phyloP scores from a whole-genome alignment of 371 early-diverging fungal genomes.

The Rhizomucor miehei region DNA sequence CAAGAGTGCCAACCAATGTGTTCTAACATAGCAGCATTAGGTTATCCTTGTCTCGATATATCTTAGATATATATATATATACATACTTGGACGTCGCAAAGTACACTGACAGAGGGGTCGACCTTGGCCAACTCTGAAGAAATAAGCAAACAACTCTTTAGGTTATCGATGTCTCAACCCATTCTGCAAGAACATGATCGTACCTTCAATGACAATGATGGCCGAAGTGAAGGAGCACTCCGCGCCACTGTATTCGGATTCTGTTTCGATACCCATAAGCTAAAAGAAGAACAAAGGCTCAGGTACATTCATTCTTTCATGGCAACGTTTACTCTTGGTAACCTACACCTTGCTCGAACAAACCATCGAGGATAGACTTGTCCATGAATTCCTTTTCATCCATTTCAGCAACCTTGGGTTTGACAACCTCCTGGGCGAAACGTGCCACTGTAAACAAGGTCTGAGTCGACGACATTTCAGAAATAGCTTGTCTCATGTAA shows the following conservation, averaged over 20 bases:
- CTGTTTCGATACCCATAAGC: conserved; percentile 96
- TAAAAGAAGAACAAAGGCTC: conserved; percentile 15
- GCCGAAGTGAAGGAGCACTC: conserved; percentile 91
- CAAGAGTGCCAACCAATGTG: conserved; percentile 95
- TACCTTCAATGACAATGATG: conserved; percentile 87
- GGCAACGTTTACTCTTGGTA: neutral
- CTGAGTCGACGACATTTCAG: neutral
- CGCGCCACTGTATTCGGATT: conserved; percentile 79
- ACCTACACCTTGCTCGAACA: conserved; percentile 89
- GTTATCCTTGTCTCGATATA: neutral
- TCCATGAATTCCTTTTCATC: conserved; percentile 91
- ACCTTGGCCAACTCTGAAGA: conserved; percentile 88
- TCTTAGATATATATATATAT: neutral
- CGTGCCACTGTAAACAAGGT: conserved; percentile 60
- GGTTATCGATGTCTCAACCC: too few relatives aligned
- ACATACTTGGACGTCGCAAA: conserved; percentile 91
- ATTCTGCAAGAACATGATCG: neutral
- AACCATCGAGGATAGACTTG: conserved; percentile 73
- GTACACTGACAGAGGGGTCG: conserved; percentile 90
- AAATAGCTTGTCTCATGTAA: neutral
- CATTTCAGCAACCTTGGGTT: conserved; percentile 90
- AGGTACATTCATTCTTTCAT: neutral
- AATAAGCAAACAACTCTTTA: neutral
- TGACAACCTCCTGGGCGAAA: conserved; percentile 82
- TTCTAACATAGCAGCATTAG: conserved; percentile 66